These are phyloP conservation scores for Trichoderma endophyticum DNA, from an alignment of 2,329 filamentous ascomycete genomes.

Conservation along the genomic window DNA sequence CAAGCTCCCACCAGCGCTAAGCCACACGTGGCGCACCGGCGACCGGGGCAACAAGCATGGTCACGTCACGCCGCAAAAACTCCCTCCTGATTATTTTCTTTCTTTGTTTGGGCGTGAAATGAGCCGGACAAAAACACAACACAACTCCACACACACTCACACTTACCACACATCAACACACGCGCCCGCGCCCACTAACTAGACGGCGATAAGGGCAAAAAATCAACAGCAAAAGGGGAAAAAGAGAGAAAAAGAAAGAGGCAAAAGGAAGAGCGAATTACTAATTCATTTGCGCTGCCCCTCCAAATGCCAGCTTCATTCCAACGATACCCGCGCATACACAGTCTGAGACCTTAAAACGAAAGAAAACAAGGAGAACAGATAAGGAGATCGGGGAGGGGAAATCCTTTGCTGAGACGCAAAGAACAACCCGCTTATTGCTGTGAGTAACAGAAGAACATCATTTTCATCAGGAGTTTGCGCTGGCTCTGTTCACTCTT, in stretches of 20 bases:
- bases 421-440: neutral
- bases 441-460: slow-evolving; percentile 3
- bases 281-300: slow-evolving; percentile 1
- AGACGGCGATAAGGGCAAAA: neutral
- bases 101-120: slow-evolving; percentile 11
- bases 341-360: slow-evolving; percentile 18
- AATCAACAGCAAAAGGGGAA: neutral
- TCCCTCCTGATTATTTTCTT: slow-evolving; percentile 18
- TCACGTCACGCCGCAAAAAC: slow-evolving; percentile 17
- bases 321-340: slow-evolving; percentile 2
- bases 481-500: neutral
- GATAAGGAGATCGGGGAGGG: neutral
- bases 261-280: neutral
- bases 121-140: slow-evolving; percentile 7
- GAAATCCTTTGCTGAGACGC: neutral
- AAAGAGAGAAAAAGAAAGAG: neutral
- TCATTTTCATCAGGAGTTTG: neutral
- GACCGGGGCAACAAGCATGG: slow-evolving; percentile 18
- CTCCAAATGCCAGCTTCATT: slow-evolving; percentile 19
- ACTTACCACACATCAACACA: neutral
- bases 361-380: neutral
- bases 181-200: neutral
- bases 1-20: slow-evolving; percentile 7
- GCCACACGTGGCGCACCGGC: slow-evolving; percentile 17
- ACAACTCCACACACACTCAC: slow-evolving; percentile 9